Conservation (phyloP, 345 rosid genomes). For the Viola odorata region DNA sequence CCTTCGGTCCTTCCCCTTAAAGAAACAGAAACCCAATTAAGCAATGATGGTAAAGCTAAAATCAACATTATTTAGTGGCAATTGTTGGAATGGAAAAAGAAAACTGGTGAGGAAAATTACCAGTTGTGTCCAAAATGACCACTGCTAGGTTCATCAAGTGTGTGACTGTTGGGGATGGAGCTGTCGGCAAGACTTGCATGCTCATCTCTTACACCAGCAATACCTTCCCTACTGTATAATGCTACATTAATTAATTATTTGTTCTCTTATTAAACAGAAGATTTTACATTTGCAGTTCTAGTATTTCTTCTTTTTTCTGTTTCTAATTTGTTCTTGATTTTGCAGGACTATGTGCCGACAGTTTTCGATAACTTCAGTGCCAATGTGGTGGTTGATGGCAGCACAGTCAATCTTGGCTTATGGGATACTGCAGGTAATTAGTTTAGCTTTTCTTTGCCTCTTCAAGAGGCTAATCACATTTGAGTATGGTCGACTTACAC, state of each 20-base stretch:
- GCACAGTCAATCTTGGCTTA: constrained; percentile 48
- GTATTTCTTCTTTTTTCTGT: not conserved
- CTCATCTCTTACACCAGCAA: too few species aligned
- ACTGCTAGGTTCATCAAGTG: constrained; percentile 54
- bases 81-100: not conserved
- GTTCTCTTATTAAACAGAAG: not conserved
- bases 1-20: constrained; percentile 39
- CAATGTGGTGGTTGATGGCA: constrained; percentile 50
- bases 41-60: constrained; percentile 29
- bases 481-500: too few species aligned
- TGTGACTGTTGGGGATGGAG: constrained; percentile 54
- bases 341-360: constrained; percentile 47
- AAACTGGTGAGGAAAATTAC: not conserved
- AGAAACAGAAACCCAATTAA: constrained; percentile 41
- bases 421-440: constrained; percentile 51
- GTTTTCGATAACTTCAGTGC: constrained; percentile 58
- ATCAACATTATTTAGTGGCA: constrained; percentile 21
- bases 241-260: too few species aligned
- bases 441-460: constrained; percentile 3
- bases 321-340: not conserved
- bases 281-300: not conserved
- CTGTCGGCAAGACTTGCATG: too few species aligned
- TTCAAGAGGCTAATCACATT: not conserved
- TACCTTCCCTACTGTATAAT: constrained; percentile 46
- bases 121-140: constrained; percentile 24